phyloP scores from a whole-genome alignment of 495 filamentous ascomycete species.

The Aspergillus olivimuriae region DNA sequence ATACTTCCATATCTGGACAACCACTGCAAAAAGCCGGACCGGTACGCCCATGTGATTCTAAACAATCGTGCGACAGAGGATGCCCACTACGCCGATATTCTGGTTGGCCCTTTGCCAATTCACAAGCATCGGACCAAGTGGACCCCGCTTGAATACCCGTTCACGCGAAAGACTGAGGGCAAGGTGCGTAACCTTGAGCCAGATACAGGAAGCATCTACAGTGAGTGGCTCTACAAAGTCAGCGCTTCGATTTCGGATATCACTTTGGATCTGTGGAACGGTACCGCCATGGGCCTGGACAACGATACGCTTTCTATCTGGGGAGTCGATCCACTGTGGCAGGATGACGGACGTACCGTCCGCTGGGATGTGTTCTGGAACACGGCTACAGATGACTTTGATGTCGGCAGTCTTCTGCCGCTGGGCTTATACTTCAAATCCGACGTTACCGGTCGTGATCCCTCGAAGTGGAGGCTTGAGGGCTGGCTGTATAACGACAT shows the following conservation, averaged over 20 bases:
- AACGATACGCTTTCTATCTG: conserved; percentile 13
- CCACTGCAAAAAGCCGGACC: background rate
- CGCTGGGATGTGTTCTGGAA: conserved; percentile 16
- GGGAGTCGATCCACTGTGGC: conserved; percentile 13
- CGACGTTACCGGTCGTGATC: conserved; percentile 13
- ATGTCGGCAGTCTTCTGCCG: conserved; percentile 7
- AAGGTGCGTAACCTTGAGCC: conserved; percentile 13
- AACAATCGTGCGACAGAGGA: conserved; percentile 10
- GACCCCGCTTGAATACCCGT: conserved; percentile 9
- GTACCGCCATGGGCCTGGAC: conserved; percentile 10
- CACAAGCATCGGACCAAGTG: conserved; percentile 1
- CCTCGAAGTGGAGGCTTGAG: conserved; percentile 12
- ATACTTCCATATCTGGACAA: conserved; percentile 7
- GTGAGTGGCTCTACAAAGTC: conserved; percentile 12
- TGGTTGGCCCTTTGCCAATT: conserved; percentile 10
- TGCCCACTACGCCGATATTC: conserved; percentile 10
- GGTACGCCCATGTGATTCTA: conserved; percentile 11
- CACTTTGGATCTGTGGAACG: conserved; percentile 11
- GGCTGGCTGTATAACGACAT: conserved; percentile 16
- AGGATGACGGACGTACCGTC: conserved; percentile 11
- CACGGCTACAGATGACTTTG: conserved; percentile 7
- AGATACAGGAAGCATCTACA: conserved; percentile 8
- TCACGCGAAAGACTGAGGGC: conserved; percentile 10
- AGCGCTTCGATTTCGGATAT: conserved; percentile 11
- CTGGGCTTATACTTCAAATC: conserved; percentile 13